A percentile compares a stretch with the other conserved stretches of the same genome.
Conservation (phyloP, 306 rosid genomes). For the Ceratonia siliqua region DNA sequence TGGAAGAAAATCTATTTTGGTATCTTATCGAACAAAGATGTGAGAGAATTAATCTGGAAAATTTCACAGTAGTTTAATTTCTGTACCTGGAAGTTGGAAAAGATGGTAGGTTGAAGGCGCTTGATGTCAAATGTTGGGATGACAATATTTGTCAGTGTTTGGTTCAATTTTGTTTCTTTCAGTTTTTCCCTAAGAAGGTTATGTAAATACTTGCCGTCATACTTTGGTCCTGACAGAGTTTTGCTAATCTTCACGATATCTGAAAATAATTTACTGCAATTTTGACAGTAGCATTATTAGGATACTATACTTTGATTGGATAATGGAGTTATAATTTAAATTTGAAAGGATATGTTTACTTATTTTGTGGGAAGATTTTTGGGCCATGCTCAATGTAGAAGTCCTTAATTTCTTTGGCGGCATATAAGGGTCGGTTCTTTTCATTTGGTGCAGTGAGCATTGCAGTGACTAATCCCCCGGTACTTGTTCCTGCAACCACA, state of each 20-base stretch:
- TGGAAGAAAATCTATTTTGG: too few species aligned
- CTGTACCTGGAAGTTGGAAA: slow-evolving; percentile 62
- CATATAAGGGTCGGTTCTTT: slow-evolving; percentile 60
- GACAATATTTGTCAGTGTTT: slow-evolving; percentile 53
- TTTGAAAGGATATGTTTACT: slow-evolving; percentile 23
- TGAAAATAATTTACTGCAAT: slow-evolving; percentile 18
- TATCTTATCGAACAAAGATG: too few species aligned
- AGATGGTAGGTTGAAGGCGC: slow-evolving; percentile 56
- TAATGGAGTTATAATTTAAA: too few species aligned
- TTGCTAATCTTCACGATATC: background rate
- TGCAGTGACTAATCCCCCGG: slow-evolving; percentile 68
- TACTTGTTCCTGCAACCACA: slow-evolving; percentile 72
- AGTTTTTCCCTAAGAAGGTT: slow-evolving; percentile 31
- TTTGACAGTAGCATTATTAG: background rate
- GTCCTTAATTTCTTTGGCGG: slow-evolving; percentile 63
- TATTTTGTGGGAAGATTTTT: slow-evolving; percentile 57
- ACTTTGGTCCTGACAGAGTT: slow-evolving; percentile 49
- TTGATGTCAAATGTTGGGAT: slow-evolving; percentile 59
- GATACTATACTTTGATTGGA: too few species aligned
- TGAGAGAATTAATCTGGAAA: background rate
- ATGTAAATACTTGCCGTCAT: slow-evolving; percentile 53
- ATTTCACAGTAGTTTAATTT: background rate
- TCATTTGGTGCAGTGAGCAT: slow-evolving; percentile 65
- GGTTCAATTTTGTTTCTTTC: slow-evolving; percentile 34
- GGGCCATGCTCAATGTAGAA: slow-evolving; percentile 60